phyloP scores from a whole-genome alignment of 139 green algal genomes.

The Tetradesmus obliquus region DNA sequence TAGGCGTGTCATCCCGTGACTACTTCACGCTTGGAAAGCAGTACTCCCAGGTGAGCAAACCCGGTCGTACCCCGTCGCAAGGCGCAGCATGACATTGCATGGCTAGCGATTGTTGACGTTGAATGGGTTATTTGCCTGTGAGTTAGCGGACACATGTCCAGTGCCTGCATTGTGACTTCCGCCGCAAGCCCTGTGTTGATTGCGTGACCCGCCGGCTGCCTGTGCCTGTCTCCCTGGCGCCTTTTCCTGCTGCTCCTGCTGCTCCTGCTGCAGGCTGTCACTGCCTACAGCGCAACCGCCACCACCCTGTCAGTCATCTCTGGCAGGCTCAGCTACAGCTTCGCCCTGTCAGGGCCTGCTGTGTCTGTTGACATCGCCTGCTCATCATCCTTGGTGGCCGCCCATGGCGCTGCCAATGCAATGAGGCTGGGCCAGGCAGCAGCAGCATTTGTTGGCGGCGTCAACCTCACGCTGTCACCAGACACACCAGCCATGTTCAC shows the following conservation, averaged over 20 bases:
- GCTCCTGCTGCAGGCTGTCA: constrained; percentile 27
- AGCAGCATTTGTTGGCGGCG: constrained; percentile 52
- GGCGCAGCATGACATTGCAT: no score
- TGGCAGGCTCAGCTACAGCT: constrained; percentile 81
- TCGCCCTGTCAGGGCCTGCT: constrained; percentile 76
- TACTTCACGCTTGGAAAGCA: constrained; percentile 66
- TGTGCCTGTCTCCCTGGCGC: background rate
- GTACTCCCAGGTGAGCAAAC: constrained; percentile 9
- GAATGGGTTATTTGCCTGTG: no score
- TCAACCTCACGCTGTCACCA: constrained; percentile 66
- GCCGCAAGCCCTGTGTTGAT: no score
- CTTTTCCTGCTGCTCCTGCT: background rate
- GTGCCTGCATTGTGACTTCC: no score
- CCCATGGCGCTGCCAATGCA: constrained; percentile 51
- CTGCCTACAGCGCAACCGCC: constrained; percentile 63
- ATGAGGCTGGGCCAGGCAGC: constrained; percentile 47
- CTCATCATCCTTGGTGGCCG: constrained; percentile 81
- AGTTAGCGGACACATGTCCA: no score
- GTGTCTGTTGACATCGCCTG: constrained; percentile 90
- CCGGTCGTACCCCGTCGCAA: no score
- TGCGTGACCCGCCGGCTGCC: no score
- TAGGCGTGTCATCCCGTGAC: constrained; percentile 78
- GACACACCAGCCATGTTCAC: constrained; percentile 71
- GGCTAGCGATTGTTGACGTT: no score
- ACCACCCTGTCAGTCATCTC: constrained; percentile 70